phyloP scores from a whole-genome alignment of 805 yeast genomes.

The Wickerhamomyces pijperi region DNA sequence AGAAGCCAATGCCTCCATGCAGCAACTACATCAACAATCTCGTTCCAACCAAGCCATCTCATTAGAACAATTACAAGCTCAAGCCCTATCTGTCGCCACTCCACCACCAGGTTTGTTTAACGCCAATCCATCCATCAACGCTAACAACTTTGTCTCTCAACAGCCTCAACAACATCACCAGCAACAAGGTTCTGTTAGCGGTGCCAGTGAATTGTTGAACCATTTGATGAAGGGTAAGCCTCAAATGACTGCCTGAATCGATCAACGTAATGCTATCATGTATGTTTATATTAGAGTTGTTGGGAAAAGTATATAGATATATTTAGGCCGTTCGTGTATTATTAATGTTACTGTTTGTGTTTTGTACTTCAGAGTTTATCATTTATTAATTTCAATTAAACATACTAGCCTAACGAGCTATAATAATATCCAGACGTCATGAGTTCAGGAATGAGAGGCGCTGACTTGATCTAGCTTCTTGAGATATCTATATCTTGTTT shows the following conservation, averaged over 20 bases:
- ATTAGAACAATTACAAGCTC: conserved; percentile 14
- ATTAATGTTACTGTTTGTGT: no score
- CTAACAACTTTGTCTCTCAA: background rate
- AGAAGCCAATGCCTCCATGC: conserved; percentile 2
- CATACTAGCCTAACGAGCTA: no score
- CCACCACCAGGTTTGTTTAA: conserved; percentile 66
- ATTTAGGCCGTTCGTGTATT: no score
- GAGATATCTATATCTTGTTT: no score
- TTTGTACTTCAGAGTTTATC: no score
- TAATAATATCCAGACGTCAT: no score
- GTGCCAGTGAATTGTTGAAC: conserved; percentile 69
- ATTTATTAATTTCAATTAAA: no score
- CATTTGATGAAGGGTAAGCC: conserved; percentile 77
- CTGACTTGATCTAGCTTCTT: no score
- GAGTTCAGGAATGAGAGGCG: no score
- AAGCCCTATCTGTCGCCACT: conserved; percentile 36
- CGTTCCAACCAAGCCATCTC: conserved; percentile 17
- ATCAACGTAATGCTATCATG: no score
- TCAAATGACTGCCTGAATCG: conserved; percentile 21
- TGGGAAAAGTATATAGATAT: no score
- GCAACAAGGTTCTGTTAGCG: conserved; percentile 17
- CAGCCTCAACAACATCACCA: conserved; percentile 12
- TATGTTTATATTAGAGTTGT: no score
- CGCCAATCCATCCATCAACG: conserved; percentile 2
- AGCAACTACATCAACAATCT: conserved; percentile 7